phyloP scores from a whole-genome alignment of 345 rosid genomes.

The Lenwebbia sp. region DNA sequence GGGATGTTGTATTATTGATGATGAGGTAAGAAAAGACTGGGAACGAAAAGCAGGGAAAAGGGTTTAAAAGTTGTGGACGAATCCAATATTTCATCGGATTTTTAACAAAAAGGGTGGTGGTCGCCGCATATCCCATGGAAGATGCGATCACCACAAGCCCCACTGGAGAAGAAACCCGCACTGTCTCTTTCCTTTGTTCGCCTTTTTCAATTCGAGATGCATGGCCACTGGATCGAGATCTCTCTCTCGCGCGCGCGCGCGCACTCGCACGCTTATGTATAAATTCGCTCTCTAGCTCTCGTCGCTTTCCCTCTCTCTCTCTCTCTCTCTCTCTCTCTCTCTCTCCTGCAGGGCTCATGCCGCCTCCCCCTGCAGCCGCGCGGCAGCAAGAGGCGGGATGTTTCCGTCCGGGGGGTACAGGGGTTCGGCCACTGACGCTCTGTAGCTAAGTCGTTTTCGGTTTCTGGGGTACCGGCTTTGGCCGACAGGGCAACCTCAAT shows the following conservation, averaged over 20 bases:
- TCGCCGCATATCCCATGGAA: conserved; percentile 11
- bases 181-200: neutral
- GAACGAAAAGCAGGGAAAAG: neutral
- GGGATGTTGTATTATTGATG: neutral
- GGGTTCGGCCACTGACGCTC: neutral
- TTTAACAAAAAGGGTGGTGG: neutral
- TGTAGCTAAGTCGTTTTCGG: neutral
- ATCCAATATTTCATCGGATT: neutral
- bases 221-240: neutral
- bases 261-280: too few relatives aligned
- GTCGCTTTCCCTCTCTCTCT: neutral
- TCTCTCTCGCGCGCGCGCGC: neutral
- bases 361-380: neutral
- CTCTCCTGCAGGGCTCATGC: neutral
- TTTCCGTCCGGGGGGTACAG: neutral
- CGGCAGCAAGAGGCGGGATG: too few relatives aligned
- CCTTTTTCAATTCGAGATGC: neutral
- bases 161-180: neutral
- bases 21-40: neutral
- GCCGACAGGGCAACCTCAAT: conserved; percentile 25
- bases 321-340: neutral
- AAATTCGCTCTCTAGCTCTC: neutral
- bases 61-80: neutral
- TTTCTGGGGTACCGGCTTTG: neutral
- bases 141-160: conserved; percentile 3